Evolutionary conservation across 306 rosid species (phyloP), one percentile per base, ranked within the genome.

Genomic region (Canavalia ensiformis): DNA sequence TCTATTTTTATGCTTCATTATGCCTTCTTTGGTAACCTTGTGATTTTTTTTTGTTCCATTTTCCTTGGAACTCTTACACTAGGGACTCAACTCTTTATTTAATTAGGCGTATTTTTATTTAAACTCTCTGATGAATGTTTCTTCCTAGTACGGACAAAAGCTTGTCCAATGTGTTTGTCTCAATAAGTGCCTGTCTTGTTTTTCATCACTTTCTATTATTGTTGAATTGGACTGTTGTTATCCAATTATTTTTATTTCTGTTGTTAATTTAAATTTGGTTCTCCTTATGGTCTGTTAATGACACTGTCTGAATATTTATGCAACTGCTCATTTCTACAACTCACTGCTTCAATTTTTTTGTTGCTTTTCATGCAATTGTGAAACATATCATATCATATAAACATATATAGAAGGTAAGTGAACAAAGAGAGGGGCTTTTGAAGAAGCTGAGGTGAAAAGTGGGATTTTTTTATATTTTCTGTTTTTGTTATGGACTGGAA

Each of bases 401-500:
- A 9, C 60, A 64, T n/a, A 79, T 6, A 30, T 8, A 29, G 10
- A 59, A 76, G 85, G 82, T 76, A 87, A 63, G 52, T 13, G 60
- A 54, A 52, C 51, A 63, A 25, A 83, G 75, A 67, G 72, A 18
- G 25, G 25, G 68, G 74, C 79, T 83, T 59, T 76, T 56, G 72
- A 31, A 54, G 88, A 69, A 50, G 66, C 62, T 25, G 44, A 56
- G 29, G 28, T 50, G 46, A 54, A 35, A 83, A 35, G 84, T 70
- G 69, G 70, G n/a, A 7, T 13, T 34, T 33, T 33, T 52, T 30
- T n/a, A 42, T 4, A 4, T 68, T 68, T 76, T 55, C 67, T 51
- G 29, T 74, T 82, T 44, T 77, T 33, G 50, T 62, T 71, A 92
- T 94, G 98, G 96, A 94, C 75, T 90, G 98, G 98, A 88, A 92